Percentiles rank a stretch among this genome's conserved stretches.
Conservation (phyloP, 75 land plant species). For the Isoetes taiwanensis region DNA sequence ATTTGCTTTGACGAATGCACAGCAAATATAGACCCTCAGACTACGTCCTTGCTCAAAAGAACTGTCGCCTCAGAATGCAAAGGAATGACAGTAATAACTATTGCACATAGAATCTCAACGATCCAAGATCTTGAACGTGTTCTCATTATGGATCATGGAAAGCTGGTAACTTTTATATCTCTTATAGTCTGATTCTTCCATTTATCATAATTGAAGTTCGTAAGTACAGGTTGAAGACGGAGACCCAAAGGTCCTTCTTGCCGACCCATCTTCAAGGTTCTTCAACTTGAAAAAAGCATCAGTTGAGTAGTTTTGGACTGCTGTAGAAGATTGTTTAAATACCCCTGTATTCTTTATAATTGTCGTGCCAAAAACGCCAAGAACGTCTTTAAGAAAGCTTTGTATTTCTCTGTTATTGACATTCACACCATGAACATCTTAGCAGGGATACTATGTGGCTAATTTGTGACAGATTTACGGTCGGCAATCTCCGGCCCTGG, state of each 20-base stretch:
- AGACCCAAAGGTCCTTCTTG: slow-evolving; percentile 48
- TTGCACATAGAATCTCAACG: slow-evolving; percentile 84
- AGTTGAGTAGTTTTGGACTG: no score
- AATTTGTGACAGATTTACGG: no score
- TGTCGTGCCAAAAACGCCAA: no score
- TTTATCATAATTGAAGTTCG: not conserved
- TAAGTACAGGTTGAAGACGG: slow-evolving; percentile 71
- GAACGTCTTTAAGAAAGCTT: no score
- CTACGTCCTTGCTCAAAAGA: slow-evolving; percentile 52
- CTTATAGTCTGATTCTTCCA: not conserved
- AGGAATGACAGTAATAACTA: slow-evolving; percentile 72
- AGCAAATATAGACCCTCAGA: slow-evolving; percentile 71
- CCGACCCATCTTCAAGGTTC: slow-evolving; percentile 41
- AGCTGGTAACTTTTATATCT: slow-evolving; percentile 37
- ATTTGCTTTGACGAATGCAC: slow-evolving; percentile 97
- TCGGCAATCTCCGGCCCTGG: no score
- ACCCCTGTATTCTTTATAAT: no score
- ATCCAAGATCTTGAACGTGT: slow-evolving; percentile 57
- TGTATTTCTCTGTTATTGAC: no score
- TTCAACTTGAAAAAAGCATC: slow-evolving; percentile 58
- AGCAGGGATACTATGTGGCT: no score
- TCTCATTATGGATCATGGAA: slow-evolving; percentile 63
- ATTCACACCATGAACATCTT: no score
- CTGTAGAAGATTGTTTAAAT: no score
- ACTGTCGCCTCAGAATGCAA: slow-evolving; percentile 57